Evolutionary conservation across 805 yeast species (phyloP).

Genomic region (Jamesozyma spencerorum): DNA sequence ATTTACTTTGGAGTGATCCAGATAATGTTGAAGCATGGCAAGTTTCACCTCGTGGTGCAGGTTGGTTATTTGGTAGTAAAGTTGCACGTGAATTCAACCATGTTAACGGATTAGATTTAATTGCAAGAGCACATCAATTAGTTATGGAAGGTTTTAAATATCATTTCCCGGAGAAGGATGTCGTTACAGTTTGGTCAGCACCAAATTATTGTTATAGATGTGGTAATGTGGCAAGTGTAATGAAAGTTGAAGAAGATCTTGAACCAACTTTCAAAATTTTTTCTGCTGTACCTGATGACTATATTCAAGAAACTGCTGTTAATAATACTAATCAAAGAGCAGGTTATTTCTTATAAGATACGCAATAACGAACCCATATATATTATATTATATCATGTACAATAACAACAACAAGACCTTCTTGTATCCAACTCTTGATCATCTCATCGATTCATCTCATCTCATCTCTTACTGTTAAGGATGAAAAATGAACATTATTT

Average conservation of each 20-base stretch:
- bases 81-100: slow-evolving; percentile 95
- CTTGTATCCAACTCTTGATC: too few species aligned
- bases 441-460: too few species aligned
- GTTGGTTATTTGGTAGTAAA: slow-evolving; percentile 92
- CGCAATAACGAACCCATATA: neutral
- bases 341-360: slow-evolving; percentile 27
- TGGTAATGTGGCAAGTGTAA: slow-evolving; percentile 96
- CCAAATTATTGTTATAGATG: slow-evolving; percentile 97
- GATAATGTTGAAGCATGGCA: slow-evolving; percentile 98
- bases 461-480: too few species aligned
- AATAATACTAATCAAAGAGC: slow-evolving; percentile 27
- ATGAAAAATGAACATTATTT: too few species aligned
- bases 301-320: slow-evolving; percentile 25
- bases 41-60: slow-evolving; percentile 96
- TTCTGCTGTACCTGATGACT: slow-evolving; percentile 88
- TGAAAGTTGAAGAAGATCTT: slow-evolving; percentile 84
- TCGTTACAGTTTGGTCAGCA: slow-evolving; percentile 94
- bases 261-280: slow-evolving; percentile 89
- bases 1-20: slow-evolving; percentile 95
- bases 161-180: slow-evolving; percentile 92
- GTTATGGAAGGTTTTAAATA: slow-evolving; percentile 98
- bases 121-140: slow-evolving; percentile 94
- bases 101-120: slow-evolving; percentile 76
- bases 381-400: too few species aligned
- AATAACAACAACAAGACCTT: too few species aligned